These are phyloP conservation scores for Termitomyces sp. DNA, from an alignment of 768 basidiomycete genomes.

Conservation along the genomic window DNA sequence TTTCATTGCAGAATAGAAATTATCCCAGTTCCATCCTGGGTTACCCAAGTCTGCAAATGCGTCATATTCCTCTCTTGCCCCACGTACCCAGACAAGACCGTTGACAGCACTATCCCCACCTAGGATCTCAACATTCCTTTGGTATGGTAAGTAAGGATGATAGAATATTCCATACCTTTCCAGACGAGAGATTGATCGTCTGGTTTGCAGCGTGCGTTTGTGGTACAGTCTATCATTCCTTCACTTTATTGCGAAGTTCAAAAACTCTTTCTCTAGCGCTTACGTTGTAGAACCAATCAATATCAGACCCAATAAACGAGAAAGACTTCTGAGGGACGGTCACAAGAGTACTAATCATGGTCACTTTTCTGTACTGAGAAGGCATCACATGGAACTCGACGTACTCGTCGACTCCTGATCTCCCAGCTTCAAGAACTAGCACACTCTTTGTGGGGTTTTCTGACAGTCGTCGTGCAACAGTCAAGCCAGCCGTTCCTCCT, in stretches of 20 bases:
- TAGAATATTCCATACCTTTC: conserved; percentile 17
- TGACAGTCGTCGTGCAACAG: conserved; percentile 18
- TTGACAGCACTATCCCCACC: conserved; percentile 32
- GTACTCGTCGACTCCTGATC: background rate
- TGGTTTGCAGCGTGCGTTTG: conserved; percentile 20
- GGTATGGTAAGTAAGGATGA: background rate
- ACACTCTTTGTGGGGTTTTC: background rate
- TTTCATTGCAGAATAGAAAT: conserved; percentile 27
- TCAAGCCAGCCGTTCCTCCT: conserved; percentile 30
- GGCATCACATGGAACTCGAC: background rate
- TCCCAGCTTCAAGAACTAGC: background rate
- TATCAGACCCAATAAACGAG: conserved; percentile 21
- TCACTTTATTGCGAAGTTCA: background rate
- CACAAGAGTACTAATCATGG: conserved; percentile 17
- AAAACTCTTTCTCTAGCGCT: background rate
- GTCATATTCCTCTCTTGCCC: conserved; percentile 25
- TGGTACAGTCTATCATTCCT: conserved; percentile 1
- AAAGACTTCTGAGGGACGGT: conserved; percentile 25
- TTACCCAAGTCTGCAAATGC: conserved; percentile 21
- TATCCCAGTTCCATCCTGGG: conserved; percentile 32
- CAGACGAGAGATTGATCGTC: conserved; percentile 22
- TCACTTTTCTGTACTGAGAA: background rate
- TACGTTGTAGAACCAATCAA: conserved; percentile 23
- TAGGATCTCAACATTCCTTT: conserved; percentile 20
- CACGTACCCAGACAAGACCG: conserved; percentile 30